Evolutionary conservation across 2,329 filamentous ascomycete genomes (phyloP).

Genomic region (Paraconiothyrium sp.): DNA sequence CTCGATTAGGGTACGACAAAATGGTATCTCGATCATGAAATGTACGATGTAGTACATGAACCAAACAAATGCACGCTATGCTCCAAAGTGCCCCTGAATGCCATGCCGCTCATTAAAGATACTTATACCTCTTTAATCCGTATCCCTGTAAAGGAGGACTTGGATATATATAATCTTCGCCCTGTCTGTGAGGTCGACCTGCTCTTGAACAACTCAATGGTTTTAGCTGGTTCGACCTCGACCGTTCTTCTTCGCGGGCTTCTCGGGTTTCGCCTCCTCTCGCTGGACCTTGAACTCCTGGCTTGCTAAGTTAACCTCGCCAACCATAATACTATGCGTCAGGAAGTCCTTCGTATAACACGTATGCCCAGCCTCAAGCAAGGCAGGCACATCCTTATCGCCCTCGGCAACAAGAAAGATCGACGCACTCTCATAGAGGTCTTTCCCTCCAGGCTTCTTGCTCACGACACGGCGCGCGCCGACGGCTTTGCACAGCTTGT

Average conservation of each 20-base stretch:
- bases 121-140: neutral
- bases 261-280: slow-evolving; percentile 13
- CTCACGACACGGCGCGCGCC: slow-evolving; percentile 48
- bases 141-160: no score
- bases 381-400: slow-evolving; percentile 47
- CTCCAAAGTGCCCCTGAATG: neutral
- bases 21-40: neutral
- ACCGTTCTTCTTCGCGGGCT: slow-evolving; percentile 23
- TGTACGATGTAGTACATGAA: neutral
- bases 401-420: slow-evolving; percentile 53
- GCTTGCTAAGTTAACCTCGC: slow-evolving; percentile 50
- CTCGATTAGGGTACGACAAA: neutral
- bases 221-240: slow-evolving; percentile 1
- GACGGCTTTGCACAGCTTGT: slow-evolving; percentile 48
- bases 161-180: neutral
- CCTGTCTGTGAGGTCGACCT: neutral
- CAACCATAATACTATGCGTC: slow-evolving; percentile 55
- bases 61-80: neutral
- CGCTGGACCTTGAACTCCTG: slow-evolving; percentile 46
- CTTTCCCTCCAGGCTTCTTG: slow-evolving; percentile 34
- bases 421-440: slow-evolving; percentile 26
- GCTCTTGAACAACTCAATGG: neutral
- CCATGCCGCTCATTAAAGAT: slow-evolving; percentile 4
- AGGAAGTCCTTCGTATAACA: slow-evolving; percentile 57
- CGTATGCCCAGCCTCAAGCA: slow-evolving; percentile 44